Base-by-base conservation (phyloP, 352 stramenopile genomes). In the Phytopythium kandeliae region DNA sequence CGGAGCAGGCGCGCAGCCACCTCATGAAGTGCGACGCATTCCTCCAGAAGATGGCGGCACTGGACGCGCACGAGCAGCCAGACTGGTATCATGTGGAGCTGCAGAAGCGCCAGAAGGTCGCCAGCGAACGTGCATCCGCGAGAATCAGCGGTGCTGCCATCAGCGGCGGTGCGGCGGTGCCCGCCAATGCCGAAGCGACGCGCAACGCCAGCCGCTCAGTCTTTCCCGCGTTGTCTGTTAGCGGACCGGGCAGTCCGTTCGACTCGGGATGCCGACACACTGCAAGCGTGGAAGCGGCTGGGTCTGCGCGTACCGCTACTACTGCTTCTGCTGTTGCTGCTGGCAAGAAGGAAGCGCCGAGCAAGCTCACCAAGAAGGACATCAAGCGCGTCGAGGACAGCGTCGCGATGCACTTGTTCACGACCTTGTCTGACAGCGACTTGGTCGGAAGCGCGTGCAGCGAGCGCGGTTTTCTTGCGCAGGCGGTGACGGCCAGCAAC, bases 1-100 rank as follows among this genome's bases (percentile, higher is more conserved):
- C 69, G 62, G 73, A 69, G 36, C 71, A 80, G 34, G 73, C 74
- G 37, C 75, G 75, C 24, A 57, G 63, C 55, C 73, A 87, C 52
- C 60, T 85, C 25, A 72, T 81, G 58, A 77, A 77, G 48, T 85
- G 76, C 48, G 52, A 53, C 26, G 57, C 65, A 19, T 85, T 84
- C 50, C 57, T 82, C n/a, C 49, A 45, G 40, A 48, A 65, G 4
- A 68, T 85, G 53, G 64, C 69, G 16, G 48, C 50, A 0, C 37
- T 74, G 13, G 47, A 48, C 11, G 43, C 62, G 21, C 43, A 38
- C n/a, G 53, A 67, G 8, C 61, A 72, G n/a, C 75, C 75, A 2
- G 62, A 73, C 21, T 87, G 75, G 75, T 87, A 74, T 48, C 16
- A 66, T 11, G 48, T 60, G 0, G 72, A 84, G 57, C 43, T 78